Evolutionary conservation across 345 rosid genomes (phyloP), one percentile per base, ranked within the genome.

Genomic region (Populus davidiana): DNA sequence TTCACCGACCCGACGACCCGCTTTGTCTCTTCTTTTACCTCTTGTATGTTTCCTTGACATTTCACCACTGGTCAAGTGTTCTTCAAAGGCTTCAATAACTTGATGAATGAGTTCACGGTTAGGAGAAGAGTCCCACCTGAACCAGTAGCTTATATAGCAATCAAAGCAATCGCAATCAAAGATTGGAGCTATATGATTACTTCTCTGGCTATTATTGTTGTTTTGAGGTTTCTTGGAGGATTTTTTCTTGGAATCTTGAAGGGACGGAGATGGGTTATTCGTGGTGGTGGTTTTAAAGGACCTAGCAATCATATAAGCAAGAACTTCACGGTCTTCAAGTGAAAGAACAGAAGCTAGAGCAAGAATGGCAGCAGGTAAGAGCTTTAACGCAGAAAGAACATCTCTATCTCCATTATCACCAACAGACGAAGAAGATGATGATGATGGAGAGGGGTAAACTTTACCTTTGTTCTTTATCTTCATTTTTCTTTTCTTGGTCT

Each of bases 61-160:
- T 36, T 88, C 94, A 56, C 83, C 86, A 70, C 2, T 70, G 61
- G 76, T 20, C 78, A 93, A 81, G 36, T 91, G 93, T 8, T 89
- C 95, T 83, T 96, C 98, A 35, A 91, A 94, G 16, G 97, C 97
- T 64, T 96, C 97, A 47, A 96, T 94, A 41, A 75, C 92, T 44
- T 89, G 89, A 78, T 94, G 91, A 73, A 96, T 91, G 18, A 86
- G 93, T 83, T 96, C 97, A 2, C 92, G 91, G 75, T 90, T 92
- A n/a, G 90, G 84, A 0, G 97, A 94, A 0, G 92, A 94, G 80
- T 94, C 97, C 99, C 98, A 96, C 4, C 93, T 75, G 75, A 83
- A 79, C 99, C 99, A 96, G 87, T 87, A 96, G 85, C 84, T 89
- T 5, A 88, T 87, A 82, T 96, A 96, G 25, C 99, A 96, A 78